Evolutionary conservation across 2,329 filamentous ascomycete genomes (phyloP), one percentile per base, ranked within the genome.

Genomic region (Fusarium marasasianum): DNA sequence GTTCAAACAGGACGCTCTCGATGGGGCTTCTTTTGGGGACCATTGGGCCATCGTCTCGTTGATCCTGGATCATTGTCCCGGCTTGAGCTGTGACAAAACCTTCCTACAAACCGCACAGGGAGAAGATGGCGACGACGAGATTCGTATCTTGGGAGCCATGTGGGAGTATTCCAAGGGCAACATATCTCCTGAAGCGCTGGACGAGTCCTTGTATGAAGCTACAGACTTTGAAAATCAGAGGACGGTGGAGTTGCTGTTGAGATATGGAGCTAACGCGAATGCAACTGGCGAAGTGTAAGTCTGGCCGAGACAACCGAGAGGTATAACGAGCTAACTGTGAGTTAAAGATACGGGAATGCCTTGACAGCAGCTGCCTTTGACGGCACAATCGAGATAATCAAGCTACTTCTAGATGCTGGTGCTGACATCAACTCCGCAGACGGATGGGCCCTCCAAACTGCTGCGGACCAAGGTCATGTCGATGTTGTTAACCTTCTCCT

Each of bases 311-410:
- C 1, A 8, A 6, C 1, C 0, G 15, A 6, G 5, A 20, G 6
- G 13, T 6, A 17, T 1, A 11, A 17, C 7, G 6, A 41, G 26
- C 66, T 73, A 22, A 74, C 20, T 1, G 20, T 22, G 11, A 15
- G 5, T 18, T 2, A 9, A 2, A 73, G 71, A 2, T 73, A 78
- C 76, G 82, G 73, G 3, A 74, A 76, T 15, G 71, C 73, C 2
- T 18, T 76, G 35, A 84, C 83, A 11, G 83, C 83, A 24, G 79
- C 83, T 26, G 81, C 83, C 0, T 84, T 80, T 57, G 83, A 84
- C 40, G 82, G 81, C 3, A 83, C 77, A 4, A 53, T 69, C 3
- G 38, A 74, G 3, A 77, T 82, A 7, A 56, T 83, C 18, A 69
- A 73, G 17, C 69, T 81, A 64, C 79, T 84, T 9, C 65, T 84